These are phyloP conservation scores for Cyamopsis tetragonoloba DNA, from an alignment of 306 rosid species.

Conservation along the genomic window DNA sequence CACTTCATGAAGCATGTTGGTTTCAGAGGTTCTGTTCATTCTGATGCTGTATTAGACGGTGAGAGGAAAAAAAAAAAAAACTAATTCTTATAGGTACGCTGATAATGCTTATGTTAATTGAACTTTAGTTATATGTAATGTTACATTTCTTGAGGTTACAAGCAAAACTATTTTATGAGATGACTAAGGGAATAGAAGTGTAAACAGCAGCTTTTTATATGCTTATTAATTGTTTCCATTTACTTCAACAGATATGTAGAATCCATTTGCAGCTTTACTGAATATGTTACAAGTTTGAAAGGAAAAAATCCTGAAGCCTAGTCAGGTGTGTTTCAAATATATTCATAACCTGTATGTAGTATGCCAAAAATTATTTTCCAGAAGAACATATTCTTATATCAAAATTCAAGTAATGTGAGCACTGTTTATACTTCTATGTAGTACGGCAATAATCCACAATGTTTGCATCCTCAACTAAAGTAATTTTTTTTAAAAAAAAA, in stretches of 20 bases:
- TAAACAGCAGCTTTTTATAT: background rate
- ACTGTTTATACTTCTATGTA: background rate
- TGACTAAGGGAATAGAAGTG: background rate
- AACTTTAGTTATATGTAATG: background rate
- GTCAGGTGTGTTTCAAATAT: constrained; percentile 5
- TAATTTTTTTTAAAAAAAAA: background rate
- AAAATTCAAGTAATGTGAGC: background rate
- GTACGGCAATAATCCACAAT: background rate
- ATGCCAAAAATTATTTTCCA: background rate
- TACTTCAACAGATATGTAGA: background rate
- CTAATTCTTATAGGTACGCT: background rate
- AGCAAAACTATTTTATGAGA: background rate
- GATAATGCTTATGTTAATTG: background rate
- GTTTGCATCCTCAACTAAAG: background rate
- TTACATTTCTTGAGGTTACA: background rate
- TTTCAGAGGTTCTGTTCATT: constrained; percentile 6
- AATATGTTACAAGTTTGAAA: background rate
- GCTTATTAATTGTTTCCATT: background rate
- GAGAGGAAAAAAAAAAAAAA: constrained; percentile 2
- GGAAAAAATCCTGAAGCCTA: background rate
- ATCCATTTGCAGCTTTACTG: background rate
- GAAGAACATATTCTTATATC: background rate
- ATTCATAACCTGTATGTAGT: constrained; percentile 3
- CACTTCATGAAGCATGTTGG: background rate
- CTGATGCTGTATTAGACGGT: background rate